Percentiles rank a stretch among this genome's conserved stretches.
phyloP scores from a whole-genome alignment of 2,329 filamentous ascomycete genomes.

The Aspergillus hiratsukae region DNA sequence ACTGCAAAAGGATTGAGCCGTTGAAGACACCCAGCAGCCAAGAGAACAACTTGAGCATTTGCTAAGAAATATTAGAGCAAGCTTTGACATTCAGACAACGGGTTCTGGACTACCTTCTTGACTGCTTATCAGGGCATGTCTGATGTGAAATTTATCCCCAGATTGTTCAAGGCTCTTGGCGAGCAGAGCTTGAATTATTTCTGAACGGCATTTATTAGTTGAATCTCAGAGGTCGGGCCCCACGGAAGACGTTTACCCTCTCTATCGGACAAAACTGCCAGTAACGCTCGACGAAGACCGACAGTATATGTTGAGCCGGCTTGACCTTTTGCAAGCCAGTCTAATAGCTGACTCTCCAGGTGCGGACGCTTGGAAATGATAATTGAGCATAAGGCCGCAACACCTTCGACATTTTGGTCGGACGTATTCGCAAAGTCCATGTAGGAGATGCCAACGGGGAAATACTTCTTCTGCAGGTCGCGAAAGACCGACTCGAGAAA shows the following conservation, averaged over 20 bases:
- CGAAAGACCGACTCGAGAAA: slow-evolving; percentile 44
- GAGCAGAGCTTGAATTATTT: slow-evolving; percentile 47
- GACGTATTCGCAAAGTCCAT: slow-evolving; percentile 6
- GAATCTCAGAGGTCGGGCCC: background rate
- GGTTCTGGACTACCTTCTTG: slow-evolving; percentile 65
- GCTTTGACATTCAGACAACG: background rate
- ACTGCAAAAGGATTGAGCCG: slow-evolving; percentile 63
- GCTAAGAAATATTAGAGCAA: slow-evolving; percentile 48
- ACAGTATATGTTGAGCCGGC: slow-evolving; percentile 62
- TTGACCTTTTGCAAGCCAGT: slow-evolving; percentile 62
- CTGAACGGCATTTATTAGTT: slow-evolving; percentile 25
- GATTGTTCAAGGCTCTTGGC: slow-evolving; percentile 68
- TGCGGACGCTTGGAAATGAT: slow-evolving; percentile 47
- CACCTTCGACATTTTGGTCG: slow-evolving; percentile 49
- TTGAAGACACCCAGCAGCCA: slow-evolving; percentile 72
- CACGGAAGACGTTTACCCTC: slow-evolving; percentile 36
- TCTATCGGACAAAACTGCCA: slow-evolving; percentile 54
- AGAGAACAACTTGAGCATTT: slow-evolving; percentile 71
- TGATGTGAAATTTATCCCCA: slow-evolving; percentile 81
- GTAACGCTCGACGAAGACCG: slow-evolving; percentile 62
- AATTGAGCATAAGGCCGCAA: slow-evolving; percentile 52
- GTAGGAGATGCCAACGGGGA: slow-evolving; percentile 20
- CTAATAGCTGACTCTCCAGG: slow-evolving; percentile 53
- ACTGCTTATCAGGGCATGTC: slow-evolving; percentile 74
- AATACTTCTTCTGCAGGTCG: slow-evolving; percentile 40